Base-by-base conservation (phyloP, 2,329 filamentous ascomycete genomes). In the Coniochaeta prunicola region DNA sequence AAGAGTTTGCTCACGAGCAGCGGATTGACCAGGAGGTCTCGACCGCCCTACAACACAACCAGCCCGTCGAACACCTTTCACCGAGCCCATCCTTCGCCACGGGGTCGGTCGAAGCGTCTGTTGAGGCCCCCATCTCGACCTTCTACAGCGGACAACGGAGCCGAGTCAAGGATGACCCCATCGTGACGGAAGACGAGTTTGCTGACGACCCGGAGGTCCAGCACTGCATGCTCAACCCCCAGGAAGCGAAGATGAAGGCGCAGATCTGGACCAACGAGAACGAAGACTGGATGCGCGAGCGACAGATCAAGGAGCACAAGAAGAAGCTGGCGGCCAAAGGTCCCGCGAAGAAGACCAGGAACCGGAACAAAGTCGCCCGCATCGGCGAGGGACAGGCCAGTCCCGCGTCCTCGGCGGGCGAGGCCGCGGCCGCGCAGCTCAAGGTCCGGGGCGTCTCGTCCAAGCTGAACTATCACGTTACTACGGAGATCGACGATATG, bases 191-290 rank as follows among this genome's bases (percentile, higher is more conserved):
- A 59, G 83, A 89, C 59, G 92, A 97, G 68, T 97, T 97, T 67
- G 90, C 87, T 38, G 86, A 96, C 65, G 94, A 99, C 62, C 88
- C 87, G 0, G 94, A 99, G 71, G 91, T 99, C 5, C 77, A 82
- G 60, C 89, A 89, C 66, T 96, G 92, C 68, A 74, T 92, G 36
- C 80, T 97, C 5, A 83, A 81, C 0, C 82, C 87, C 1, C 83
- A 85, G 3, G 92, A 97, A 74, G 84, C 87, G 2, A 83, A 83
- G 34, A 84, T 92, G 68, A 97, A 97, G 71, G 92, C 97, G 71
- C 85, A 86, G 60, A 90, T 97, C 57, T 99, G 94, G 94, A 86
- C 96, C 48, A 92, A 93, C 60, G 87, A 92, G 69, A 97, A 99
- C 73, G 92, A 94, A 70, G 91, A 96, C 64, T 99, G 92, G 83